These are phyloP conservation scores for Pseudogymnoascus sp. DNA, from an alignment of 2,329 filamentous ascomycete species.

Conservation along the genomic window DNA sequence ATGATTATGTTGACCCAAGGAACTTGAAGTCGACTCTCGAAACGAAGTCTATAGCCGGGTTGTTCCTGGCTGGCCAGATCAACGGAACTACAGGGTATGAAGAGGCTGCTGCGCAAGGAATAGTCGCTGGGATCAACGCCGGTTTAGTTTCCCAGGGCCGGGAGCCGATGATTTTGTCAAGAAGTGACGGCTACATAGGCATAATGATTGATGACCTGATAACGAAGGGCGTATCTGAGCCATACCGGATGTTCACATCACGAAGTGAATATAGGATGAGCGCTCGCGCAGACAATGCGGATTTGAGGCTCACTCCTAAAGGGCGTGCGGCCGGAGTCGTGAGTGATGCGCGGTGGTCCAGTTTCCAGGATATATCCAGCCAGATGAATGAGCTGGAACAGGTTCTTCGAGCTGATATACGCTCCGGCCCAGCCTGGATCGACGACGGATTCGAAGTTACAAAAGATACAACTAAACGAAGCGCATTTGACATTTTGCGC, in stretches of 20 bases:
- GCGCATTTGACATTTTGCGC: conserved; percentile 73
- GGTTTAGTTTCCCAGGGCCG: conserved; percentile 69
- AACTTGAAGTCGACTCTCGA: conserved; percentile 83
- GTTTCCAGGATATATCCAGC: conserved; percentile 57
- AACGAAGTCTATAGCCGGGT: conserved; percentile 81
- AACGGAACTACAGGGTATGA: conserved; percentile 98
- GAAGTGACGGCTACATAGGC: conserved; percentile 91
- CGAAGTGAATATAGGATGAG: conserved; percentile 94
- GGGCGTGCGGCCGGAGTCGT: conserved; percentile 74
- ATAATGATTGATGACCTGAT: conserved; percentile 98
- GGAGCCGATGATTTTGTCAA: conserved; percentile 59
- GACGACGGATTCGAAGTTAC: conserved; percentile 63
- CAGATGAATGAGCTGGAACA: conserved; percentile 62
- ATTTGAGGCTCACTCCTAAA: conserved; percentile 73
- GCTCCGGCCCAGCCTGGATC: conserved; percentile 61
- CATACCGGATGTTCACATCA: conserved; percentile 97
- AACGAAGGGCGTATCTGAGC: conserved; percentile 93
- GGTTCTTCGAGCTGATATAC: conserved; percentile 50
- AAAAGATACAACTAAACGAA: conserved; percentile 59
- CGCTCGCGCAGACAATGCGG: conserved; percentile 87
- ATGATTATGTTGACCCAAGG: conserved; percentile 95
- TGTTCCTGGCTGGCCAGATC: conserved; percentile 93
- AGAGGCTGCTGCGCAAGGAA: conserved; percentile 88
- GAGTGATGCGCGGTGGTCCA: conserved; percentile 68
- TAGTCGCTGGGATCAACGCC: conserved; percentile 90